phyloP scores from a whole-genome alignment of 148 eudicot species.

The Camellia granthamiana region DNA sequence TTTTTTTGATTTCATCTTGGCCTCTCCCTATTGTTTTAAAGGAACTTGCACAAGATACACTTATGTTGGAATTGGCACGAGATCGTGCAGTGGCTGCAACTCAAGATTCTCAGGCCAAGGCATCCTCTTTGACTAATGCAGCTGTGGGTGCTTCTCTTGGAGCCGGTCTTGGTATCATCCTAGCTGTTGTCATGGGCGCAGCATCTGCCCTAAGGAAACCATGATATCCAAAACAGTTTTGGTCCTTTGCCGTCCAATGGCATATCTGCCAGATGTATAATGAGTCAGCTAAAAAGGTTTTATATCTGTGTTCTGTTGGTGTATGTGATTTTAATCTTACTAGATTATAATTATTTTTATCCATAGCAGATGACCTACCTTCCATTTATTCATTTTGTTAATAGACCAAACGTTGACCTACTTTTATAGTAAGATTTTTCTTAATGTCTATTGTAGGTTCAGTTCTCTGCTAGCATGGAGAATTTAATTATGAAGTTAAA shows the following conservation, averaged over 20 bases:
- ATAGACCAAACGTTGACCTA: background rate
- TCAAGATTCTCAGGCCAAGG: conserved; percentile 56
- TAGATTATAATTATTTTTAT: background rate
- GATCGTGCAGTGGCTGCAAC: conserved; percentile 47
- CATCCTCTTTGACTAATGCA: conserved; percentile 66
- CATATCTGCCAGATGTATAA: conserved; percentile 5
- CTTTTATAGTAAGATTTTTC: background rate
- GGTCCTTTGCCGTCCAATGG: background rate
- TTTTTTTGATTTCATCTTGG: background rate
- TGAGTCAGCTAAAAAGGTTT: conserved; percentile 5
- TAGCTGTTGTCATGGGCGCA: conserved; percentile 98
- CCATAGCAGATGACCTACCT: conserved; percentile 3
- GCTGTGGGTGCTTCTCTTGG: conserved; percentile 92
- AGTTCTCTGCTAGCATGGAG: too few relatives aligned
- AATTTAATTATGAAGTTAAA: too few relatives aligned
- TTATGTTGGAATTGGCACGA: conserved; percentile 52
- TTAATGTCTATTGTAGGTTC: background rate
- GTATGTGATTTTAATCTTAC: background rate
- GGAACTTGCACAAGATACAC: conserved; percentile 77
- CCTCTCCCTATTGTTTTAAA: conserved; percentile 17
- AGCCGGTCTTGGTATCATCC: conserved; percentile 85
- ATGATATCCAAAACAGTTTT: conserved; percentile 30
- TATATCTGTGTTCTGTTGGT: background rate
- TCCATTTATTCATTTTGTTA: conserved; percentile 6
- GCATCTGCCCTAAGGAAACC: conserved; percentile 98